Evolutionary conservation across 305 asterid genomes (phyloP), one percentile per base, ranked within the genome.

Genomic region (Solanum hybrid): DNA sequence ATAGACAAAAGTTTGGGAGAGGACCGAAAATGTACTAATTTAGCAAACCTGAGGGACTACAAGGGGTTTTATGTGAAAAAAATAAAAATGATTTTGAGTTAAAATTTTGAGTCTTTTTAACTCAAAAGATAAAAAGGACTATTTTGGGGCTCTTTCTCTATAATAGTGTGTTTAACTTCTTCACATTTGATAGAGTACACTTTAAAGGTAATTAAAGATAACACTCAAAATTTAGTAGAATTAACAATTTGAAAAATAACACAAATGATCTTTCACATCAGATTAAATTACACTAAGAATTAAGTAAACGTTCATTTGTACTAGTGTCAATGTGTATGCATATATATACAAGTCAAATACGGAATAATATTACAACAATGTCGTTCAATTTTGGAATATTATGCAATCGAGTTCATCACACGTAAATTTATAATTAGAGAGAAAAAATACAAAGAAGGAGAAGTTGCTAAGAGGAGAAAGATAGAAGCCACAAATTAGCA

Each of bases 401-500:
- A 14, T 31, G 80, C 22, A 12, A 39, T 39, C 6, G 15, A 39
- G 51, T 39, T 11, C 6, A 39, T 39, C 51, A 1, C 51, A 39
- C 51, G 2, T 31, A 20, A 29, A 14, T 36, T 13, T 73, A 77
- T 31, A 77, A 77, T 77, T 77, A 15, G 0, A 32, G 24, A 32
- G 39, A 77, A 1, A 31, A 32, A 10, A 6, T 32, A 31, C 10
- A 9, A 27, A 76, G 6, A 36, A n/a, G 14, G 10, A 81, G n/a
- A 41, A 27, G 24, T 11, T 41, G 72, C 38, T 82, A 82, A 41
- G 87, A 81, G 51, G 20, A 8, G 37, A 89, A 93, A 87, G 95
- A 89, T 86, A 93, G 97, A 89, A 96, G 92, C 98, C 98, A 97
- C 90, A 92, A 94, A 89, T 94, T 97, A 8, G 95, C 98, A 90